Conservation (phyloP, 768 basidiomycete genomes). For the Kwoniella dendrophila region DNA sequence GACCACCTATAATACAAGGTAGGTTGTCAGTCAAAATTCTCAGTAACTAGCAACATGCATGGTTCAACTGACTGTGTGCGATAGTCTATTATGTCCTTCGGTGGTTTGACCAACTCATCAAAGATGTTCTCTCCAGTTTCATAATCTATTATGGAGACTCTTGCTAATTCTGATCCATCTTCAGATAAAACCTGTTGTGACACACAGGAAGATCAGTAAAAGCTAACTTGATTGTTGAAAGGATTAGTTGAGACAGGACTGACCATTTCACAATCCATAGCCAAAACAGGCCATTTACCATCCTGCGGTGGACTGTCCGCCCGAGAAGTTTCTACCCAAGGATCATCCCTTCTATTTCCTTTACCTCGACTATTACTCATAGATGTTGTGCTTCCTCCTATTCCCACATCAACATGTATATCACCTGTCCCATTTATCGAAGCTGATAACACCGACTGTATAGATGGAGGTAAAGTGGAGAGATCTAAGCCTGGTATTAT, state of each 20-base stretch:
- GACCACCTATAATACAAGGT: conserved; percentile 71
- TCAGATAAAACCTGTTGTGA: conserved; percentile 76
- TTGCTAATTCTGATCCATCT: conserved; percentile 83
- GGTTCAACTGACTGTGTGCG: conserved; percentile 70
- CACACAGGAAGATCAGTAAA: not conserved
- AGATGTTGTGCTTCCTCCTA: conserved; percentile 16
- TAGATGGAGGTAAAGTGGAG: not conserved
- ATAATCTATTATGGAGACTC: conserved; percentile 82
- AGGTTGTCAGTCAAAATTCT: not conserved
- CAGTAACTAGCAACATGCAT: not conserved
- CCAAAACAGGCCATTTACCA: conserved; percentile 62
- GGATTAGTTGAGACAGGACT: conserved; percentile 30
- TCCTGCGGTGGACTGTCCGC: conserved; percentile 38
- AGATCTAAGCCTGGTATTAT: conserved; percentile 28
- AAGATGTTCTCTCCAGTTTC: conserved; percentile 72
- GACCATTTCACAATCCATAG: conserved; percentile 98
- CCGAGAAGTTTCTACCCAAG: conserved; percentile 82
- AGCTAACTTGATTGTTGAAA: not conserved
- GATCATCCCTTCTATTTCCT: conserved; percentile 56
- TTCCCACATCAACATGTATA: conserved; percentile 22
- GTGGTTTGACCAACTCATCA: conserved; percentile 86
- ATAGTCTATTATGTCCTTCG: conserved; percentile 82
- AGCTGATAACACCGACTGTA: conserved; percentile 9
- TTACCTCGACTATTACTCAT: conserved; percentile 20
- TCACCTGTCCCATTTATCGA: conserved; percentile 4